Percentiles rank a stretch among this genome's conserved stretches.
These are phyloP conservation scores for Oryza meridionalis DNA, from an alignment of 176 grass and related monocot genomes.

Conservation along the genomic window DNA sequence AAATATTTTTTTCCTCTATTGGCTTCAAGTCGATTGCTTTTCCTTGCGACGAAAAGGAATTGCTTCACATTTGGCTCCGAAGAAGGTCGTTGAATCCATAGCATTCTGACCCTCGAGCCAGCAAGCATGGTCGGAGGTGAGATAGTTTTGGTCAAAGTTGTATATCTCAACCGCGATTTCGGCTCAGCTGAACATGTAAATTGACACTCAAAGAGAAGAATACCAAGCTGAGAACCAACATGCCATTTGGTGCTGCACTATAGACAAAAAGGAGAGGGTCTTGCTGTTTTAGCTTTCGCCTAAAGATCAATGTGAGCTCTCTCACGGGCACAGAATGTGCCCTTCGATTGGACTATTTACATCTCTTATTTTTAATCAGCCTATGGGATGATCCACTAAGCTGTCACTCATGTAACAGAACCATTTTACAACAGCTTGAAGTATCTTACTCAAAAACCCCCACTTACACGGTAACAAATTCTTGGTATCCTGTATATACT, in stretches of 20 bases:
- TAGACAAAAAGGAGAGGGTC: not conserved
- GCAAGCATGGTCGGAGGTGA: conserved; percentile 25
- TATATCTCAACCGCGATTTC: conserved; percentile 45
- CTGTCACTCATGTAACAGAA: conserved; percentile 29
- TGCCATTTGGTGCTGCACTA: conserved; percentile 5
- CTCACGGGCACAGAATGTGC: conserved; percentile 35
- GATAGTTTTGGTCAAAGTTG: conserved; percentile 40
- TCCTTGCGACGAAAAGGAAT: conserved; percentile 19
- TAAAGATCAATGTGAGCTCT: conserved; percentile 36
- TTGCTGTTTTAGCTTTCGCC: conserved; percentile 13
- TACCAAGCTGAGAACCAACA: conserved; percentile 11
- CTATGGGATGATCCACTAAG: conserved; percentile 29
- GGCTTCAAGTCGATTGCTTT: conserved; percentile 10
- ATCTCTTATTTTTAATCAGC: not conserved
- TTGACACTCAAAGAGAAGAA: conserved; percentile 37
- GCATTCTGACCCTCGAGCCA: not conserved
- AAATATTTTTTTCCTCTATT: conserved; percentile 16
- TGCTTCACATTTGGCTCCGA: conserved; percentile 3
- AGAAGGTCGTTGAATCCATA: conserved; percentile 8
- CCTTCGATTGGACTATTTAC: conserved; percentile 25
- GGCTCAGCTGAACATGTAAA: conserved; percentile 46
- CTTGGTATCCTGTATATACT: too few relatives aligned
- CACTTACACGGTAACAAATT: not conserved
- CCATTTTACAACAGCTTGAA: not conserved
- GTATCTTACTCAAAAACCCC: not conserved